Conservation (phyloP, 805 yeast species). For the Cyberlindnera galapagoensis region DNA sequence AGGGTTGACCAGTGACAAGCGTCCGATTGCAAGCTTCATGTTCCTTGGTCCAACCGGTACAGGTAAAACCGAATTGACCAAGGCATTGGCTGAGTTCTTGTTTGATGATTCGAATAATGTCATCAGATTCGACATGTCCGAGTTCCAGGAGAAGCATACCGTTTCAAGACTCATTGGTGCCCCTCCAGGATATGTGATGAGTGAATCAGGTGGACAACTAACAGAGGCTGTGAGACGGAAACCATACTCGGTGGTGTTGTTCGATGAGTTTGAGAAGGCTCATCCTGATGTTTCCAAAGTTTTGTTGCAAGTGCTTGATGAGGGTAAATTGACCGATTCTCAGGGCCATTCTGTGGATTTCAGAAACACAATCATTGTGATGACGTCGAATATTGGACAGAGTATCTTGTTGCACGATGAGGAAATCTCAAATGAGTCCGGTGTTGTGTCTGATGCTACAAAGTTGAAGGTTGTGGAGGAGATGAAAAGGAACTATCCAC, state of each 20-base stretch:
- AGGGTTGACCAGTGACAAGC: slow-evolving; percentile 86
- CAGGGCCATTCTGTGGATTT: slow-evolving; percentile 94
- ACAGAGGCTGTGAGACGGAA: slow-evolving; percentile 95
- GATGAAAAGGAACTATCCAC: slow-evolving; percentile 75
- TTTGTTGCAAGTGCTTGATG: slow-evolving; percentile 87
- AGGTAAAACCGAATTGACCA: slow-evolving; percentile 94
- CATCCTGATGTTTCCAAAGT: slow-evolving; percentile 93
- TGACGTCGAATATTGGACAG: slow-evolving; percentile 97
- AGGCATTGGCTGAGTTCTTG: slow-evolving; percentile 84
- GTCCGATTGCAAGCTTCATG: slow-evolving; percentile 96
- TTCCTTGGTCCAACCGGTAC: slow-evolving; percentile 98
- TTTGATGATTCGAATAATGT: slow-evolving; percentile 86
- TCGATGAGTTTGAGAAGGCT: slow-evolving; percentile 96
- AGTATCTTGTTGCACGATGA: slow-evolving; percentile 70
- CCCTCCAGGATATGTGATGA: slow-evolving; percentile 97
- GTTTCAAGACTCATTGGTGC: slow-evolving; percentile 91
- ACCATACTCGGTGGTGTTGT: slow-evolving; percentile 87
- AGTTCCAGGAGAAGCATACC: slow-evolving; percentile 91
- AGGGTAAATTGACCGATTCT: slow-evolving; percentile 90
- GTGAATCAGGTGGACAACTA: slow-evolving; percentile 88
- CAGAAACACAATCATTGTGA: slow-evolving; percentile 88
- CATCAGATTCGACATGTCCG: slow-evolving; percentile 94
- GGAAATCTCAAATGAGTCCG: slow-evolving; percentile 43
- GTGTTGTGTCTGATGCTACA: slow-evolving; percentile 46
- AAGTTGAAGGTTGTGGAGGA: slow-evolving; percentile 57